A percentile compares a stretch with the other conserved stretches of the same genome.
Conservation (phyloP, 345 rosid species). For the Streptanthus diversifolius region DNA sequence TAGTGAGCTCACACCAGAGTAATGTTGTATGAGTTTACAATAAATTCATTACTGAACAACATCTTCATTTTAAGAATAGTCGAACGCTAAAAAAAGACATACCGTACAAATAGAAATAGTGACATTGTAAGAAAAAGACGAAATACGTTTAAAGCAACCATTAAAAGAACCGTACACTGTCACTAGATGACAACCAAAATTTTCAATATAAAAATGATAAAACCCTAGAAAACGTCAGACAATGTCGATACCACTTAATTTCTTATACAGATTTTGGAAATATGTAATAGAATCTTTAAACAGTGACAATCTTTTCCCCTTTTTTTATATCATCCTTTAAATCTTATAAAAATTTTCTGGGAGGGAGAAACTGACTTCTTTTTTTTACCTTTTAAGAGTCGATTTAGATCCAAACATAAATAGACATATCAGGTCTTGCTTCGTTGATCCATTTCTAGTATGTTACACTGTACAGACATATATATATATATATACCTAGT, state of each 20-base stretch:
- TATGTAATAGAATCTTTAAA: slow-evolving; percentile 12
- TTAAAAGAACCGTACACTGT: slow-evolving; percentile 32
- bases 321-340: not conserved
- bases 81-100: not conserved
- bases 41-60: not conserved
- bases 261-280: not conserved
- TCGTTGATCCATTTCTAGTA: slow-evolving; percentile 26
- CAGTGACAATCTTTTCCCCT: not conserved
- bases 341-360: not conserved
- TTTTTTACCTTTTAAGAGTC: not conserved
- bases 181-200: slow-evolving; percentile 23
- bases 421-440: slow-evolving; percentile 9
- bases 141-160: slow-evolving; percentile 34
- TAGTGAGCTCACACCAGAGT: not conserved
- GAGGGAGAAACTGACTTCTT: not conserved
- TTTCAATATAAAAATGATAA: slow-evolving; percentile 22
- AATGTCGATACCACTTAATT: slow-evolving; percentile 12
- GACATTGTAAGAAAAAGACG: slow-evolving; percentile 31
- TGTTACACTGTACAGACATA: not conserved
- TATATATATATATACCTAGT: not conserved
- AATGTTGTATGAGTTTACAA: not conserved
- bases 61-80: not conserved
- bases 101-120: slow-evolving; percentile 23
- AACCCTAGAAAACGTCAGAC: slow-evolving; percentile 34
- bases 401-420: slow-evolving; percentile 18